Percentiles rank a stretch among this genome's conserved stretches.
phyloP scores from a whole-genome alignment of 257 asterid species.

The Eucommia ulmoides region DNA sequence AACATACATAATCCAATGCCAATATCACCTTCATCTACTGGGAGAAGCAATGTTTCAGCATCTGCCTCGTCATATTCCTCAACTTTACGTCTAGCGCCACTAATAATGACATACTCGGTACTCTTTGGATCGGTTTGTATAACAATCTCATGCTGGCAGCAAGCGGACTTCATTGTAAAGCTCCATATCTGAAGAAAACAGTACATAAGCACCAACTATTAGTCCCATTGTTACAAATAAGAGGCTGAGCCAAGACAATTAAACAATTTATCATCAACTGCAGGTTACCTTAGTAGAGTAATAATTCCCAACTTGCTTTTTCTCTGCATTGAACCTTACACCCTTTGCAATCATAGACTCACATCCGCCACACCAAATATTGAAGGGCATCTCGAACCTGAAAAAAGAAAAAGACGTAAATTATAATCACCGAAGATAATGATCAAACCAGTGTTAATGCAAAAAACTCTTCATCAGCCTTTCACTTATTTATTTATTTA shows the following conservation, averaged over 20 bases:
- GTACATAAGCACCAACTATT: too few relatives aligned
- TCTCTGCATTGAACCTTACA: slow-evolving; percentile 96
- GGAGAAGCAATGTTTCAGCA: slow-evolving; percentile 82
- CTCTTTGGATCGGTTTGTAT: slow-evolving; percentile 91
- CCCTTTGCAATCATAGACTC: slow-evolving; percentile 99
- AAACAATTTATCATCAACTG: slow-evolving; percentile 3
- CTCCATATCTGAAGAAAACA: slow-evolving; percentile 73
- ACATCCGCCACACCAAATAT: slow-evolving; percentile 98
- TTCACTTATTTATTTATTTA: too few relatives aligned
- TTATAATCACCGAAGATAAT: too few relatives aligned
- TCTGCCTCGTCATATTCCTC: slow-evolving; percentile 93
- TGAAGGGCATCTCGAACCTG: slow-evolving; percentile 96
- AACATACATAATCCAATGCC: background rate
- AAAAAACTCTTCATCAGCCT: too few relatives aligned
- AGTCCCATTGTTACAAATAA: too few relatives aligned
- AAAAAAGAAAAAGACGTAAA: background rate
- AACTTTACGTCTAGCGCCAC: slow-evolving; percentile 69
- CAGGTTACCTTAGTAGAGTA: slow-evolving; percentile 72
- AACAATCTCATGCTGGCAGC: slow-evolving; percentile 88
- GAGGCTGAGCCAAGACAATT: background rate
- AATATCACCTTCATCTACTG: slow-evolving; percentile 61
- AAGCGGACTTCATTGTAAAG: slow-evolving; percentile 87
- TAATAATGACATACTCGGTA: slow-evolving; percentile 61
- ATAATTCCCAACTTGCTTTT: slow-evolving; percentile 95
- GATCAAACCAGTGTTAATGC: too few relatives aligned